These are phyloP conservation scores for Penicillium macrosclerotiorum DNA, from an alignment of 495 filamentous ascomycete genomes.

Conservation along the genomic window DNA sequence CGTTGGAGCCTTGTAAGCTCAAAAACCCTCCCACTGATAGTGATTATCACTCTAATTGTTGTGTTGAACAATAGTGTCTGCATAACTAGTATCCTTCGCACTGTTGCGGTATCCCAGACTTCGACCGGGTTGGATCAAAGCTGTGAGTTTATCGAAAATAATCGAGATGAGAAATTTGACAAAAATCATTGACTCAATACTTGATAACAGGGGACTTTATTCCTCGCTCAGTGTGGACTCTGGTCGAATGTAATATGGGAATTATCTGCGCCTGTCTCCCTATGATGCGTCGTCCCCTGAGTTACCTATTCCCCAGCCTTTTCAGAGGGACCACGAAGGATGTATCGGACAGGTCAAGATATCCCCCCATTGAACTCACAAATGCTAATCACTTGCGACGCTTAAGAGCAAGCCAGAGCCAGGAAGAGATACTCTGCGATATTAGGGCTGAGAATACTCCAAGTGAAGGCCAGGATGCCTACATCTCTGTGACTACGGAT, in stretches of 20 bases:
- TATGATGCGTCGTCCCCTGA: conserved; percentile 5
- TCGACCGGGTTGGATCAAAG: conserved; percentile 7
- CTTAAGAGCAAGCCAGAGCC: background rate
- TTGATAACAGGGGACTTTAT: conserved; percentile 5
- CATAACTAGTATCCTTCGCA: conserved; percentile 10
- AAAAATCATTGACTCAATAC: background rate
- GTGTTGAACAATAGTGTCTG: conserved; percentile 5
- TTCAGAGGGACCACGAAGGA: background rate
- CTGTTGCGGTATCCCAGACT: conserved; percentile 5
- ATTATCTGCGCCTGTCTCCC: conserved; percentile 10
- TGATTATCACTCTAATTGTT: conserved; percentile 10
- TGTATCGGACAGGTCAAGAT: background rate
- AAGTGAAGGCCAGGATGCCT: background rate
- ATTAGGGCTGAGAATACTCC: background rate
- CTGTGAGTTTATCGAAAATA: background rate
- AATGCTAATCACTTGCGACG: background rate
- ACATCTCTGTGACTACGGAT: conserved; percentile 1
- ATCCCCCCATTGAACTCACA: background rate
- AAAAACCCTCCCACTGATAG: no score
- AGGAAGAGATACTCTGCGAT: background rate
- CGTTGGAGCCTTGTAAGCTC: conserved; percentile 38
- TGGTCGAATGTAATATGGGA: conserved; percentile 7
- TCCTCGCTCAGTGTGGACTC: conserved; percentile 7
- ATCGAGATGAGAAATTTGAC: background rate
- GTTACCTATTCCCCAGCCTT: conserved; percentile 1